phyloP scores from a whole-genome alignment of 345 rosid genomes.

The Rhizophora mangle region DNA sequence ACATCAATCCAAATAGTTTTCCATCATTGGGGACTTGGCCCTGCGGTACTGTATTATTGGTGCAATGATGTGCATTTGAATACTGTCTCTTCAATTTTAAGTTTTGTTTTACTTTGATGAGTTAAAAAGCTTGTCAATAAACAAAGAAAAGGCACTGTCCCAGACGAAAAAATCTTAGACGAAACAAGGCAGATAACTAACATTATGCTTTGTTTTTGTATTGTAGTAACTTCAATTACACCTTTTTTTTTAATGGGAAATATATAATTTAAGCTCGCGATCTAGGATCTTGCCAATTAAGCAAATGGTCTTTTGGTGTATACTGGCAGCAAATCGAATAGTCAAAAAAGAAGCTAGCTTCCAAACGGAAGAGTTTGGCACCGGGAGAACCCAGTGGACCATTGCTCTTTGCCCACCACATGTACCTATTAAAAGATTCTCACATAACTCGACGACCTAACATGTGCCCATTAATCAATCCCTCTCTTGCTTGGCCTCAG shows the following conservation, averaged over 20 bases:
- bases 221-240: neutral
- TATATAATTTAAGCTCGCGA: neutral
- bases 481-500: neutral
- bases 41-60: neutral
- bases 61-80: neutral
- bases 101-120: neutral
- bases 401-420: neutral
- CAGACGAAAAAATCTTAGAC: neutral
- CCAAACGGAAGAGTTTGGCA: slow-evolving; percentile 5
- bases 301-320: neutral
- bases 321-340: neutral
- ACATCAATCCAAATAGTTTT: neutral
- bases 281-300: neutral
- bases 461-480: neutral
- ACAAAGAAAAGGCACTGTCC: too few relatives aligned
- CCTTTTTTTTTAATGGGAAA: too few relatives aligned
- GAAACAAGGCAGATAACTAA: neutral
- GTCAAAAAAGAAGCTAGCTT: neutral
- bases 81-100: neutral
- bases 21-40: neutral
- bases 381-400: neutral
- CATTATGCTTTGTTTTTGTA: neutral
- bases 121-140: slow-evolving; percentile 4
- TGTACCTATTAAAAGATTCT: slow-evolving; percentile 19
- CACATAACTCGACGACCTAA: slow-evolving; percentile 1